These are phyloP conservation scores for Pythium folliculosum DNA, from an alignment of 352 stramenopile species.

Conservation along the genomic window DNA sequence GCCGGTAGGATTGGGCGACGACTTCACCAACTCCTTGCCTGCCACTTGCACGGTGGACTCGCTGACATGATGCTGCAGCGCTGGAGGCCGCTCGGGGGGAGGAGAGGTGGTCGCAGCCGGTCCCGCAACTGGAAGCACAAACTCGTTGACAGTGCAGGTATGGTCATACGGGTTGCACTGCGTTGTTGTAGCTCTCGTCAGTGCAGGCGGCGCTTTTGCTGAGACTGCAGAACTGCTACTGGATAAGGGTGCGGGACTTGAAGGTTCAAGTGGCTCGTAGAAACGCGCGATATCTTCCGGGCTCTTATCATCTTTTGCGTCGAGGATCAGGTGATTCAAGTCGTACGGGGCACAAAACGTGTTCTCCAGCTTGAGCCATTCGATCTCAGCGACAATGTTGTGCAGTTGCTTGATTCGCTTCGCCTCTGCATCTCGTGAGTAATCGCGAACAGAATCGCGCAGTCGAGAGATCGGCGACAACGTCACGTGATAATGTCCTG, in stretches of 20 bases:
- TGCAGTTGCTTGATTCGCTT: conserved; percentile 82
- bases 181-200: conserved; percentile 35
- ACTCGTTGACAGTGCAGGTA: conserved; percentile 17
- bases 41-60: conserved; percentile 28
- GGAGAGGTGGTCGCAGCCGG: not conserved
- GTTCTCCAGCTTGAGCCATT: conserved; percentile 85
- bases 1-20: conserved; percentile 12
- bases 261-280: conserved; percentile 46
- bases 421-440: conserved; percentile 66
- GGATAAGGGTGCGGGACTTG: conserved; percentile 1
- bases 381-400: conserved; percentile 80
- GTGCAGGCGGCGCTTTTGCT: conserved; percentile 20
- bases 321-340: conserved; percentile 64
- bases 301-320: conserved; percentile 50
- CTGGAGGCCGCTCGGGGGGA: conserved; percentile 11
- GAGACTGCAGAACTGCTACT: conserved; percentile 7
- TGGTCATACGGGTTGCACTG: conserved; percentile 31
- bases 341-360: conserved; percentile 79
- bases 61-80: conserved; percentile 51
- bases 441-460: conserved; percentile 68
- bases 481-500: conserved; percentile 85
- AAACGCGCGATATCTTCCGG: conserved; percentile 57
- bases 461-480: conserved; percentile 74
- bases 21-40: conserved; percentile 8
- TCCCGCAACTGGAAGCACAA: conserved; percentile 7